A percentile compares a stretch with the other conserved stretches of the same genome.
Conservation (phyloP, 768 basidiomycete species). For the Mycena capillaripes region DNA sequence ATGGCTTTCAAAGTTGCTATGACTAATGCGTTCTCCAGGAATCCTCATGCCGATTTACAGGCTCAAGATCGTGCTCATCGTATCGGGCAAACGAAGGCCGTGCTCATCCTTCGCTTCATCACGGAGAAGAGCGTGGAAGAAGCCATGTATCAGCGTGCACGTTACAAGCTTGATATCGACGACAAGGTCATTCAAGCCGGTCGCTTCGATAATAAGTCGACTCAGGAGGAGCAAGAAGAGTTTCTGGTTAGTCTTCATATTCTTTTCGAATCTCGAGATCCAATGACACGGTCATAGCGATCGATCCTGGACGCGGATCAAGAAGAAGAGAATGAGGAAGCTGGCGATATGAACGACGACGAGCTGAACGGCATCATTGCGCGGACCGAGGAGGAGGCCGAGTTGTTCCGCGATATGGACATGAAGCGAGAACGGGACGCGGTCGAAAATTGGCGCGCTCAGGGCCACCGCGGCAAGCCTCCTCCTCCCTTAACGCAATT, state of each 20-base stretch:
- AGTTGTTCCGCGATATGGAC: conserved; percentile 88
- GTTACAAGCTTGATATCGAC: conserved; percentile 97
- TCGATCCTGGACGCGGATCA: conserved; percentile 93
- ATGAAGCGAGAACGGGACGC: conserved; percentile 79
- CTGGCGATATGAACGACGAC: conserved; percentile 93
- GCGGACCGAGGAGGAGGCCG: conserved; percentile 83
- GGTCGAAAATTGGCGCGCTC: conserved; percentile 75
- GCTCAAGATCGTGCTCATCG: conserved; percentile 99
- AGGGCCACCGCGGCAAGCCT: conserved; percentile 83
- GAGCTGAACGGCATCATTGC: conserved; percentile 95
- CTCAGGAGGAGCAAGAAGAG: conserved; percentile 97
- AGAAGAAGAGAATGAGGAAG: conserved; percentile 91
- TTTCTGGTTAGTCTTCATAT: conserved; percentile 73
- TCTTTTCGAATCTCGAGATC: conserved; percentile 17
- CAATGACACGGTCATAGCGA: conserved; percentile 62
- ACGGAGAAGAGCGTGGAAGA: conserved; percentile 99
- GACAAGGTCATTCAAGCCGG: conserved; percentile 99
- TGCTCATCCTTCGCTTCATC: conserved; percentile 96
- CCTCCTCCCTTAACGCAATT: conserved; percentile 85
- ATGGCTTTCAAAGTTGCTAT: background rate
- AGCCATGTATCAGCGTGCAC: conserved; percentile 95
- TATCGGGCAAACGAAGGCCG: conserved; percentile 99
- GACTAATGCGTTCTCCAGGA: conserved; percentile 64
- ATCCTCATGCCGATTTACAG: conserved; percentile 98
- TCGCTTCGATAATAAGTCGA: conserved; percentile 99